Base-by-base conservation (phyloP, 2,329 filamentous ascomycete genomes). In the Beauveria asiatica region DNA sequence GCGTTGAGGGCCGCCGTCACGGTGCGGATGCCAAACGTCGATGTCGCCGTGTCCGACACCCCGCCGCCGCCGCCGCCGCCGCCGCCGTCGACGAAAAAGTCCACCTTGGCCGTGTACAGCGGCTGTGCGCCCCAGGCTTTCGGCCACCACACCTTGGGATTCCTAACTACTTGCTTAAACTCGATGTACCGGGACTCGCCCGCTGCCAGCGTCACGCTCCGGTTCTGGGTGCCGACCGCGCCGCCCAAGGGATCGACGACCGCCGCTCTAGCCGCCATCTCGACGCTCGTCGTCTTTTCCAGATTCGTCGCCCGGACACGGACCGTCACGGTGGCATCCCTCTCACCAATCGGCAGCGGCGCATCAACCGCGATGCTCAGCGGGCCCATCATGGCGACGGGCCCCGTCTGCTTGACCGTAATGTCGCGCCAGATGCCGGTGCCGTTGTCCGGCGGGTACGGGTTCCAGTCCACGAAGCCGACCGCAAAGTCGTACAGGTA, bases 381-480 rank as follows among this genome's bases (percentile, higher is more conserved):
- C 0, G 78, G 69, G 0, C 74, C 78, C 55, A 81, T 64, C 54
- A 81, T 64, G 2, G 73, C 70, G 1, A 83, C 75, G 0, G 79
- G 67, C 0, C 83, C 83, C 0, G 80, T 84, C 67, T 81, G 76
- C 54, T 78, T 80, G 46, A 87, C 58, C 39, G 78, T 76, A 1
- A 87, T 73, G 46, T 85, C 73, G 5, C 84, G 75, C 84, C 84
- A 87, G 9, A 87, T 73, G 0, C 84, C 84, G 0, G 83, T 85
- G 2, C 83, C 83, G 51, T 86, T 85, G 66, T 87, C 84, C 0
- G 81, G 77, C 0, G 83, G 82, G 58, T 80, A 79, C 0, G 82
- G 82, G 59, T 85, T 85, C 83, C 83, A 86, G 65, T 86, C 83
- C 0, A 83, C 78, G 59, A 84, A 86, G 0, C 82, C 82, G 10